Evolutionary conservation across 495 filamentous ascomycete genomes (phyloP).

Genomic region (Bathelium albidoporum): DNA sequence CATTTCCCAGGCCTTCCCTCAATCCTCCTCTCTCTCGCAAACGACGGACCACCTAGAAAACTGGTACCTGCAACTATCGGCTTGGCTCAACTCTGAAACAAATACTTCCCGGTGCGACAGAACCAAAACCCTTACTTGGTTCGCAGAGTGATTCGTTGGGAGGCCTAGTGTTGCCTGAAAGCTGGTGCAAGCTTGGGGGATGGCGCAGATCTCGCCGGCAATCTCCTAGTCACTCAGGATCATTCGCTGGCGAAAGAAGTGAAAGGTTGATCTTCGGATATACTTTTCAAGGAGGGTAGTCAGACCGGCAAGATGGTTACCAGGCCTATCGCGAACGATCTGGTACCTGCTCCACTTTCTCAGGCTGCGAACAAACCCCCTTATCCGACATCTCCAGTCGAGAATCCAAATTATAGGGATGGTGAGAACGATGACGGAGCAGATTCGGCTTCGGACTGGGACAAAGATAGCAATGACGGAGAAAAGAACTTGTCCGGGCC

Average conservation of each 20-base stretch:
- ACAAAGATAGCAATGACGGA: slow-evolving; percentile 7
- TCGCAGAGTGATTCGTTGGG: too few relatives aligned
- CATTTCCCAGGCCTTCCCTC: background rate
- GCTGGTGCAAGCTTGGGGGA: too few relatives aligned
- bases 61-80: too few relatives aligned
- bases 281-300: background rate
- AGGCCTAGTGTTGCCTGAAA: too few relatives aligned
- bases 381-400: slow-evolving; percentile 21
- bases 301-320: slow-evolving; percentile 1
- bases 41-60: too few relatives aligned
- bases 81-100: too few relatives aligned
- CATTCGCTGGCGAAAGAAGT: too few relatives aligned
- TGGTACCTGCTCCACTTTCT: slow-evolving; percentile 22
- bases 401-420: background rate
- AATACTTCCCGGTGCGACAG: too few relatives aligned
- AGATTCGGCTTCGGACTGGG: background rate
- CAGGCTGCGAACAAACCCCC: slow-evolving; percentile 24
- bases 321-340: slow-evolving; percentile 10
- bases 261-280: too few relatives aligned
- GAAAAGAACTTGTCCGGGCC: background rate
- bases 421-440: background rate
- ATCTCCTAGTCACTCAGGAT: too few relatives aligned
- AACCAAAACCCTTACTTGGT: too few relatives aligned
- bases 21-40: background rate
- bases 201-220: too few relatives aligned